These are phyloP conservation scores for Crataegus laevigata DNA, from an alignment of 306 rosid species.

Conservation along the genomic window DNA sequence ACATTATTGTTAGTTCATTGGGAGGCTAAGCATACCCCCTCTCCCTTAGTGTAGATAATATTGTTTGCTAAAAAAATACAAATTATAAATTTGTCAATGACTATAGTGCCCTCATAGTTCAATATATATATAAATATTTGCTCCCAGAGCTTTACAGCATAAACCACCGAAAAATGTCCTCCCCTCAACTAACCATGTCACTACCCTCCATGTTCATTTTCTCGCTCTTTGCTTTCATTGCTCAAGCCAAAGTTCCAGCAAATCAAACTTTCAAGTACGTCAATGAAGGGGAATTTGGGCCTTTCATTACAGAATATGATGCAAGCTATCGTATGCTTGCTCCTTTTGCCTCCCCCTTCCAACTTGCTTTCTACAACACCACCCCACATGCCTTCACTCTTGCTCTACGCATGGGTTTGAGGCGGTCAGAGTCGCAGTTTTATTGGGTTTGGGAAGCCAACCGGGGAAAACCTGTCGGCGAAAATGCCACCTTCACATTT, in stretches of 20 bases:
- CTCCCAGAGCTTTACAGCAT: neutral
- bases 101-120: neutral
- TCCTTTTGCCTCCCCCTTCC: conserved; percentile 40
- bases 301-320: conserved; percentile 39
- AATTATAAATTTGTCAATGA: neutral
- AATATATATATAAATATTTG: neutral
- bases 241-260: conserved; percentile 43
- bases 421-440: conserved; percentile 37
- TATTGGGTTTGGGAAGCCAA: conserved; percentile 89
- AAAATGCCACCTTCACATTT: conserved; percentile 52
- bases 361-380: conserved; percentile 62
- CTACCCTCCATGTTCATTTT: conserved; percentile 6
- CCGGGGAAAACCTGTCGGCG: conserved; percentile 55
- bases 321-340: conserved; percentile 31
- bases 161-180: neutral
- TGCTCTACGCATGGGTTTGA: conserved; percentile 49
- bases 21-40: too few species aligned
- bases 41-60: too few species aligned
- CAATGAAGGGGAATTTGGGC: conserved; percentile 50
- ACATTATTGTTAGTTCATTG: too few species aligned
- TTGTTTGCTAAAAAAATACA: too few species aligned
- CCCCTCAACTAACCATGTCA: neutral
- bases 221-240: conserved; percentile 9
- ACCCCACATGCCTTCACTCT: conserved; percentile 64
- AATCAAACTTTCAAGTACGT: conserved; percentile 40